Percentiles rank a stretch among this genome's conserved stretches.
Evolutionary conservation across 345 rosid genomes (phyloP).

Genomic region (Linum trigynum): DNA sequence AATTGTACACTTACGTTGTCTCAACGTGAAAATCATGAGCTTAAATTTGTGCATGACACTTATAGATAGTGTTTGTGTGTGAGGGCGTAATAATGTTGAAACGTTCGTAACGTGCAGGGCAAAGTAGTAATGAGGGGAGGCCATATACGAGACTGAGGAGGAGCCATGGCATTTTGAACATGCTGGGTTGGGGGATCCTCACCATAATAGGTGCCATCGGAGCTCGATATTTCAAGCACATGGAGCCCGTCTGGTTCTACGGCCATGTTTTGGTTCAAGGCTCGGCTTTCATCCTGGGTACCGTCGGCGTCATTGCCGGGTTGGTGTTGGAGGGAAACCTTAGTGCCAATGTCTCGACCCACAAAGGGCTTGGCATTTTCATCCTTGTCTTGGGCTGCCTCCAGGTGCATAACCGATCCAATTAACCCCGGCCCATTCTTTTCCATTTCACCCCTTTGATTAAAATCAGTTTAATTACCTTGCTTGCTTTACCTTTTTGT

Average conservation of each 20-base stretch:
- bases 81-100: neutral
- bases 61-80: too few relatives aligned
- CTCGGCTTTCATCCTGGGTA: constrained; percentile 43
- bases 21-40: too few relatives aligned
- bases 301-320: constrained; percentile 52
- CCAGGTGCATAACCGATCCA: constrained; percentile 32
- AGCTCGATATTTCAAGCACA: constrained; percentile 47
- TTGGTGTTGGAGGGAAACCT: constrained; percentile 43
- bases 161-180: constrained; percentile 67
- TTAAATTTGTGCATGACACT: too few relatives aligned
- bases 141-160: constrained; percentile 36
- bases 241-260: constrained; percentile 76
- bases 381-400: constrained; percentile 73
- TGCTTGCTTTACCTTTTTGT: too few relatives aligned
- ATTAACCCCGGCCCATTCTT: too few relatives aligned
- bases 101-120: constrained; percentile 23
- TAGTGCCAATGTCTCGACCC: constrained; percentile 34
- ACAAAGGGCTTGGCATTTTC: constrained; percentile 55
- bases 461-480: too few relatives aligned
- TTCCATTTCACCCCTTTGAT: too few relatives aligned
- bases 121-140: constrained; percentile 8
- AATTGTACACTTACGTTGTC: too few relatives aligned
- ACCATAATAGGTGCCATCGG: constrained; percentile 54
- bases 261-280: constrained; percentile 41
- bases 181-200: constrained; percentile 67